Base-by-base conservation (phyloP, 2,329 filamentous ascomycete genomes). In the Lecanicillium sp. region DNA sequence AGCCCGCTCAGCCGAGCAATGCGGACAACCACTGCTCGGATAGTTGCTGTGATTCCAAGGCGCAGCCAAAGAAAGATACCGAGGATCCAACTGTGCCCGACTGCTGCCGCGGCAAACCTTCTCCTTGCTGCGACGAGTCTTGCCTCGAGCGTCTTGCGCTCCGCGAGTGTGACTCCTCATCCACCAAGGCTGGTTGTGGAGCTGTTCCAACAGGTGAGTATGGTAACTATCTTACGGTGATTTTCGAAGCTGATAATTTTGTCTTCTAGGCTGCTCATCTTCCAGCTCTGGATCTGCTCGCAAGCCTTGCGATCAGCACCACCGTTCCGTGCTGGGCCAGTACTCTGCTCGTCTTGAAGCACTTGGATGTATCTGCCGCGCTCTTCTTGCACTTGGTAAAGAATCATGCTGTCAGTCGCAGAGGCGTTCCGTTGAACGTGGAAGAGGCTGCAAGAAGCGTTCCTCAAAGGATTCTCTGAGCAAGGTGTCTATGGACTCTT, bases 341-440 rank as follows among this genome's bases (percentile, higher is more conserved):
- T 74, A 73, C 38, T 59, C 55, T 1, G 57, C 58, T 3, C 66
- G 48, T 12, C 61, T 75, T 2, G 51, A 64, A 32, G 64, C 69
- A 4, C 51, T 76, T 1, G 71, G 71, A 4, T 75, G 71, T 49
- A 68, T 75, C 43, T 76, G 72, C 42, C 64, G 70, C 14, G 62
- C 68, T 15, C 61, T 76, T 13, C 43, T 75, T 19, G 64, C 70
- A 8, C 57, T 73, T 14, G 70, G 71, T 0, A 59, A 70, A 40
- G 68, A 75, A 44, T 62, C 70, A 0, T 75, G 71, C 55, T 75
- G 71, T 39, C 47, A 52, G 22, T 11, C 22, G 22, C 22, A 25
- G 16, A 48, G 22, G 22, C 22, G 22, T 25, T 25, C 51, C 16
- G 51, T 43, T 12, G 44, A 52, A 12, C 48, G 51, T 25, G 48